Conservation (phyloP, 2,329 filamentous ascomycete genomes). For the Paecilomyces formosus region DNA sequence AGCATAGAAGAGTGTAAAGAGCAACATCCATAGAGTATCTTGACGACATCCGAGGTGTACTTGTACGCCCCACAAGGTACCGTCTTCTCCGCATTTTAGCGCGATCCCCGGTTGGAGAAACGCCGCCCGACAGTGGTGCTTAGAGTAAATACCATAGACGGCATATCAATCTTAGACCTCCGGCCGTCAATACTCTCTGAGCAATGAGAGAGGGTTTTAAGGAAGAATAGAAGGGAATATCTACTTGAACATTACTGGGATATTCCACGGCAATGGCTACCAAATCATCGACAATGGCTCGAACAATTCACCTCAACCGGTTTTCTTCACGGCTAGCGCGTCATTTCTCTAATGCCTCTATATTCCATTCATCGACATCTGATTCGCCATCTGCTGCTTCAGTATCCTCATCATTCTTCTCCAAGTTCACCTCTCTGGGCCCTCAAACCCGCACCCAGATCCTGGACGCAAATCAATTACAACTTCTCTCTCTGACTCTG, state of each 20-base stretch:
- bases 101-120: not conserved
- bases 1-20: too few relatives aligned
- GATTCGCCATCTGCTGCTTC: conserved; percentile 19
- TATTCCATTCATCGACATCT: not conserved
- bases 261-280: not conserved
- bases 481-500: conserved; percentile 54
- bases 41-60: too few relatives aligned
- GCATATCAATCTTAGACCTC: not conserved
- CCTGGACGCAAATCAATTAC: conserved; percentile 57
- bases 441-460: conserved; percentile 42
- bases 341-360: conserved; percentile 1
- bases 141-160: not conserved
- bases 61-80: too few relatives aligned
- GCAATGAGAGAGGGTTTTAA: not conserved
- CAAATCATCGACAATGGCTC: not conserved
- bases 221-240: not conserved
- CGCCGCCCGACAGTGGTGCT: not conserved
- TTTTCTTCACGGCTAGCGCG: not conserved
- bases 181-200: not conserved
- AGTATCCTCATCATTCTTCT: conserved; percentile 34
- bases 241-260: not conserved
- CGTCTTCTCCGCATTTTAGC: not conserved
- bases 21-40: too few relatives aligned
- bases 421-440: conserved; percentile 34
- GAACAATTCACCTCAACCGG: not conserved